These are phyloP conservation scores for Phytopythium helicoides DNA, from an alignment of 352 stramenopile species.

Conservation along the genomic window DNA sequence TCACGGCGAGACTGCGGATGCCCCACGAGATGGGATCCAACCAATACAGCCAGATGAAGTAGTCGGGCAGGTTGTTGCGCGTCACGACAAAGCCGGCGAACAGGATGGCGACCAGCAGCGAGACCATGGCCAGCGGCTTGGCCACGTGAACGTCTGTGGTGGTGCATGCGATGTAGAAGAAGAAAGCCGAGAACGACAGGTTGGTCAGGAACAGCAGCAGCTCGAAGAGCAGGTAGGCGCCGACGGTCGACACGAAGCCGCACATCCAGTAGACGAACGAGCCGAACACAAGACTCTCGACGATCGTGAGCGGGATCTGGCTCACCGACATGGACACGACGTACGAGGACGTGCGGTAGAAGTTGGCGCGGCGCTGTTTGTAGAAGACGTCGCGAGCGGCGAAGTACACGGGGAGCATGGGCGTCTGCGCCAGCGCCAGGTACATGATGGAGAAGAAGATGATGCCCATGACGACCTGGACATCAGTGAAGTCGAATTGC, in stretches of 20 bases:
- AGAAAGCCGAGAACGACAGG: slow-evolving; percentile 37
- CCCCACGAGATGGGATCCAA: slow-evolving; percentile 51
- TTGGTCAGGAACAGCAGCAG: slow-evolving; percentile 42
- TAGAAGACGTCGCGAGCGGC: slow-evolving; percentile 63
- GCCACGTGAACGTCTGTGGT: slow-evolving; percentile 18
- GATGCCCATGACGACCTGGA: slow-evolving; percentile 56
- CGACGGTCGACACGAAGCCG: slow-evolving; percentile 31
- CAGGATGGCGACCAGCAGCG: slow-evolving; percentile 1
- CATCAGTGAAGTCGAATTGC: slow-evolving; percentile 27
- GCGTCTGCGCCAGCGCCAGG: slow-evolving; percentile 61
- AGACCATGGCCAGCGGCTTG: slow-evolving; percentile 22
- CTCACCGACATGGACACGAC: slow-evolving; percentile 26
- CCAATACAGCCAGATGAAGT: slow-evolving; percentile 59
- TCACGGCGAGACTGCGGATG: slow-evolving; percentile 28
- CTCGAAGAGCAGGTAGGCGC: slow-evolving; percentile 15
- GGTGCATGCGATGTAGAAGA: slow-evolving; percentile 25
- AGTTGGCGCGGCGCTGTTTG: slow-evolving; percentile 62
- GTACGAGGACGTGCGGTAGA: slow-evolving; percentile 58
- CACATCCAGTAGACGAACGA: slow-evolving; percentile 50
- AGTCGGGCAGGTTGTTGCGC: slow-evolving; percentile 20
- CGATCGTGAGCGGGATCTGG: slow-evolving; percentile 31
- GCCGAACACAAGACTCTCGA: slow-evolving; percentile 68
- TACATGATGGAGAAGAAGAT: slow-evolving; percentile 79
- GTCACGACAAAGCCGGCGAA: slow-evolving; percentile 1
- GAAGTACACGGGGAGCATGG: slow-evolving; percentile 75